These are phyloP conservation scores for Solanum chaucha DNA, from an alignment of 257 asterid species.

Conservation along the genomic window DNA sequence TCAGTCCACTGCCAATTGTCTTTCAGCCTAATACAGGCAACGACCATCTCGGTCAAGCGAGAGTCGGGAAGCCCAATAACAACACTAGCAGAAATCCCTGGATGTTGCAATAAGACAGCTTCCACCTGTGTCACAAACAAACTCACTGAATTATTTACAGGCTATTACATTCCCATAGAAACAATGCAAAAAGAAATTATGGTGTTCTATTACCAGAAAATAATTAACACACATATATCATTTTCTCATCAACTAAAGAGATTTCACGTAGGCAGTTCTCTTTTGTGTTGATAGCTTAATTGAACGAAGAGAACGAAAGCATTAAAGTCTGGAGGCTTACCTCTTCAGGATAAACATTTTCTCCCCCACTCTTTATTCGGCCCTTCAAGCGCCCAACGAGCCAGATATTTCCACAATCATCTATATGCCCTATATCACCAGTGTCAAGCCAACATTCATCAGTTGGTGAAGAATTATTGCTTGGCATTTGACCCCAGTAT, in stretches of 20 bases:
- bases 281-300: not conserved
- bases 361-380: conserved; percentile 90
- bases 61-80: conserved; percentile 68
- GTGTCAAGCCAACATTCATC: conserved; percentile 69
- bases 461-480: conserved; percentile 10
- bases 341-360: conserved; percentile 84
- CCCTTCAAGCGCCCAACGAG: conserved; percentile 76
- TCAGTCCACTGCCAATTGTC: conserved; percentile 70
- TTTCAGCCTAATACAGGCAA: conserved; percentile 49
- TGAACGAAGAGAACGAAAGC: not conserved
- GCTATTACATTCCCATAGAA: not conserved
- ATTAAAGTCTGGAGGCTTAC: conserved; percentile 13
- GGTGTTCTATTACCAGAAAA: not conserved
- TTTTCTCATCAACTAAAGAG: not conserved
- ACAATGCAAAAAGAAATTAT: not conserved
- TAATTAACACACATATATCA: not conserved
- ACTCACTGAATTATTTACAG: not conserved
- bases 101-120: conserved; percentile 56
- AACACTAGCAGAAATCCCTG: conserved; percentile 43
- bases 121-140: conserved; percentile 50
- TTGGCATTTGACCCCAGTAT: conserved; percentile 62
- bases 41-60: conserved; percentile 63
- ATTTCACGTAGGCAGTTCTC: not conserved
- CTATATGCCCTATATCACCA: conserved; percentile 72
- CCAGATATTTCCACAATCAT: conserved; percentile 72